Evolutionary conservation across 2,329 filamentous ascomycete species (phyloP).

Genomic region (Pseudocercospora vitis): DNA sequence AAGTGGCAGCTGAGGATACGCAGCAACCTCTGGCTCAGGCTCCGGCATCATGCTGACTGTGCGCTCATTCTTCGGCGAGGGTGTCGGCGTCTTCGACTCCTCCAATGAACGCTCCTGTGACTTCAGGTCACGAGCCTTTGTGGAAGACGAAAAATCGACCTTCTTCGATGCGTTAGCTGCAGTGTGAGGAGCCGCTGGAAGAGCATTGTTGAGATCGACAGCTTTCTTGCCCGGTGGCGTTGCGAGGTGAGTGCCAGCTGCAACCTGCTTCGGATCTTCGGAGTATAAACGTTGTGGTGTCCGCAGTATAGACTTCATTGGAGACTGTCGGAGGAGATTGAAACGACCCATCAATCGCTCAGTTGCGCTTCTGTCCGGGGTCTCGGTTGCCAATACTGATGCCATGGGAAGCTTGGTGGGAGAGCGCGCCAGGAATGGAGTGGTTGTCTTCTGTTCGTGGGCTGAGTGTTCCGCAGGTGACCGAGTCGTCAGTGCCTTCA

Average conservation of each 20-base stretch:
- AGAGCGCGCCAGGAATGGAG: conserved; percentile 37
- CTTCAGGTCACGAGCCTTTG: conserved; percentile 39
- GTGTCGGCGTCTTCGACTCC: conserved; percentile 35
- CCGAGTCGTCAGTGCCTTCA: conserved; percentile 31
- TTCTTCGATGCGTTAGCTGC: conserved; percentile 65
- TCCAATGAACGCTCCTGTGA: conserved; percentile 24
- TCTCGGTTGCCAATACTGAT: conserved; percentile 15
- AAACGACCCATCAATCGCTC: conserved; percentile 44
- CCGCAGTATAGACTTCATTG: conserved; percentile 65
- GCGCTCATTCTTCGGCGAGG: conserved; percentile 23
- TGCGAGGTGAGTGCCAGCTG: conserved; percentile 58
- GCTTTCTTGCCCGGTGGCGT: conserved; percentile 41
- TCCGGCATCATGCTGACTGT: conserved; percentile 8
- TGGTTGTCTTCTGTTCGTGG: conserved; percentile 18
- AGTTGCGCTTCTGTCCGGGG: conserved; percentile 33
- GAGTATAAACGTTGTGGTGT: conserved; percentile 60
- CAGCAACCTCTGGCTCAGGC: conserved; percentile 7
- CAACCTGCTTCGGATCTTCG: conserved; percentile 58
- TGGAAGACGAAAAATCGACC: conserved; percentile 75
- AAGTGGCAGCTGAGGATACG: conserved; percentile 23
- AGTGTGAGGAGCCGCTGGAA: conserved; percentile 41
- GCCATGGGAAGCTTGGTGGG: conserved; percentile 33
- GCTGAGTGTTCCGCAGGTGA: conserved; percentile 21
- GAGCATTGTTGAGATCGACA: conserved; percentile 19
- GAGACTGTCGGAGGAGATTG: conserved; percentile 53